phyloP scores from a whole-genome alignment of 1,139 yeast species.

The Candida sp. region DNA sequence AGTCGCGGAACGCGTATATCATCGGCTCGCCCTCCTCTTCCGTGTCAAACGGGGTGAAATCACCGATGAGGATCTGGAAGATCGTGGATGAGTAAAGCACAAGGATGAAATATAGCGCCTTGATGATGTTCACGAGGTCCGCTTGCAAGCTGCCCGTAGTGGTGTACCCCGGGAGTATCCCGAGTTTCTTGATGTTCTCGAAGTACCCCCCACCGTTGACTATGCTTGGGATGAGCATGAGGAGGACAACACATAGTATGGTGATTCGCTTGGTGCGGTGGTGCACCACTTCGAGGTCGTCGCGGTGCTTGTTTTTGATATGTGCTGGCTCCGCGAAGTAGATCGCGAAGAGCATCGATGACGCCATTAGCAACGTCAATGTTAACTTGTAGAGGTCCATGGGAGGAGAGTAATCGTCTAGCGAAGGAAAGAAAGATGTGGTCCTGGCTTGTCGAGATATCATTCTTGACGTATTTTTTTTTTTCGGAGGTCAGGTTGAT shows the following conservation, averaged over 20 bases:
- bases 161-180: slow-evolving; percentile 35
- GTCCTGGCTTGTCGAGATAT: no score
- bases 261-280: slow-evolving; percentile 44
- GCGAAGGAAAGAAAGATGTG: no score
- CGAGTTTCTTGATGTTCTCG: slow-evolving; percentile 20
- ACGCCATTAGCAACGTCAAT: slow-evolving; percentile 31
- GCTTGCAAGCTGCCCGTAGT: slow-evolving; percentile 18
- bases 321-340: slow-evolving; percentile 31
- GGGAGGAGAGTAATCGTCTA: not conserved
- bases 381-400: slow-evolving; percentile 1
- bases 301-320: slow-evolving; percentile 34
- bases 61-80: slow-evolving; percentile 33
- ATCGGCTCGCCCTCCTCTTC: not conserved
- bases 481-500: no score
- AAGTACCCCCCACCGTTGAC: slow-evolving; percentile 15
- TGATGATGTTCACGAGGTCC: slow-evolving; percentile 27
- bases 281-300: slow-evolving; percentile 46
- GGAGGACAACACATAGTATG: slow-evolving; percentile 32
- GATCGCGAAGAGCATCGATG: slow-evolving; percentile 46
- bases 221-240: slow-evolving; percentile 28
- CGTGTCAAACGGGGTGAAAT: slow-evolving; percentile 5
- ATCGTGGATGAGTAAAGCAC: slow-evolving; percentile 66
- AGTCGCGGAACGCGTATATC: slow-evolving; percentile 50
- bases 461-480: not conserved
- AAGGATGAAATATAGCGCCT: slow-evolving; percentile 34